Base-by-base conservation (phyloP, 2,329 filamentous ascomycete genomes). In the Penicillium sp. region DNA sequence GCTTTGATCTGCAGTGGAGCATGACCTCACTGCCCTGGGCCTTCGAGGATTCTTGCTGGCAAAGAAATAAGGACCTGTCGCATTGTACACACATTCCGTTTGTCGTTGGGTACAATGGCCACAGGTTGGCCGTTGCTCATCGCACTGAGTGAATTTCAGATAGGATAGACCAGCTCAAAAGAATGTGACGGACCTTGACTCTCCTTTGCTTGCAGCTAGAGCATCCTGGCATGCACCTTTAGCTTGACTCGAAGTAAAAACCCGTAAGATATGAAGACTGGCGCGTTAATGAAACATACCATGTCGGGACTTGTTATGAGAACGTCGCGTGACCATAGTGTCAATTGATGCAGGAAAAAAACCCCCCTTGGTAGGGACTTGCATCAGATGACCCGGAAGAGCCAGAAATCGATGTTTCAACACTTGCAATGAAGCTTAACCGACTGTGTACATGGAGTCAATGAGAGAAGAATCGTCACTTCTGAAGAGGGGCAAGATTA, bases 281-380 rank as follows among this genome's bases (percentile, higher is more conserved):
- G 13, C 10, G n/a, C 36, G 36, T 18, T 5, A 39, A 16, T 16
- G 4, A 21, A 40, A 40, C 38, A 21, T 40, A 40, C 38, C 38
- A 44, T 62, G 59, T n/a, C 62, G 53, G 16, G 63, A 66, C 48
- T 66, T 66, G 8, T 54, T 50, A 45, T 66, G 62, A 22, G 56
- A 50, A 13, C 61, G 62, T 21, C 62, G 61, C n/a, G 31, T 40
- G 10, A 54, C 42, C 60, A 60, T 58, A 16, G n/a, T n/a, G 22
- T 16, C 21, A 44, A 44, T 21, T 44, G 14, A 7, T 36, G 5
- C 6, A 27, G 24, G 24, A 5, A 27, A 27, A 6, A 18, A 18
- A 18, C 1, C 18, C 18, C 14, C 14, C 34, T n/a, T 3, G 13
- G 18, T 18, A 18, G 18, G 2, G 13, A 13, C 34, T n/a, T 36